phyloP scores from a whole-genome alignment of 2,329 filamentous ascomycete species.

The Pyricularia pennisetigena region DNA sequence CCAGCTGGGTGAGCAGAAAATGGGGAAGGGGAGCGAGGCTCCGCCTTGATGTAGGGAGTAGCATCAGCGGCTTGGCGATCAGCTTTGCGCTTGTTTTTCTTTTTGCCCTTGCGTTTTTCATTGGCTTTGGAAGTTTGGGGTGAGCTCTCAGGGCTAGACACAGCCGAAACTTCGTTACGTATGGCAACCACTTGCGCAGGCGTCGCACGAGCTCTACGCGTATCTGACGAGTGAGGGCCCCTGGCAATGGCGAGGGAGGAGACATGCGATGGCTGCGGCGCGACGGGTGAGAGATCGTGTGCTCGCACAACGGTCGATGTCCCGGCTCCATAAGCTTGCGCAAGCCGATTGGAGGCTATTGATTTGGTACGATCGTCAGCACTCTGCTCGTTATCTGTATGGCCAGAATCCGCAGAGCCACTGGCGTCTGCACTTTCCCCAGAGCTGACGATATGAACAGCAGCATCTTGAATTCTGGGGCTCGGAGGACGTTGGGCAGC shows the following conservation, averaged over 20 bases:
- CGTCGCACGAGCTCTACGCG: conserved; percentile 25
- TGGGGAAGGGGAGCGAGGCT: conserved; percentile 55
- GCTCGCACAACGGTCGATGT: conserved; percentile 49
- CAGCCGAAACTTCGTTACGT: conserved; percentile 35
- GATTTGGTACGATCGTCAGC: conserved; percentile 17
- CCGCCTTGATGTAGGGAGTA: conserved; percentile 50
- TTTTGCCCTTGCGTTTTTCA: conserved; percentile 40
- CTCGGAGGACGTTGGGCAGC: not conserved
- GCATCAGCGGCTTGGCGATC: conserved; percentile 37
- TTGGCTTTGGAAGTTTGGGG: conserved; percentile 37
- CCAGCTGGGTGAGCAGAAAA: conserved; percentile 40
- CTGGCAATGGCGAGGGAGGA: conserved; percentile 43
- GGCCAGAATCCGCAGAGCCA: conserved; percentile 30
- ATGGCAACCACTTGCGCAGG: conserved; percentile 48
- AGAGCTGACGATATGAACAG: conserved; percentile 19
- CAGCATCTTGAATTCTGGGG: not conserved
- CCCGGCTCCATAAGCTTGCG: not conserved
- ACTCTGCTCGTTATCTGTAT: conserved; percentile 23
- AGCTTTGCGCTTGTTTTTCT: conserved; percentile 41
- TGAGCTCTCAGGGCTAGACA: conserved; percentile 51
- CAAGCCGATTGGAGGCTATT: not conserved
- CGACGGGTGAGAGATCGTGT: conserved; percentile 63
- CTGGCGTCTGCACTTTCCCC: conserved; percentile 30
- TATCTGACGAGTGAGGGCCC: conserved; percentile 20
- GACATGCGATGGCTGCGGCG: conserved; percentile 65